Conservation (phyloP, 495 filamentous ascomycete genomes). For the Tuber brumale region DNA sequence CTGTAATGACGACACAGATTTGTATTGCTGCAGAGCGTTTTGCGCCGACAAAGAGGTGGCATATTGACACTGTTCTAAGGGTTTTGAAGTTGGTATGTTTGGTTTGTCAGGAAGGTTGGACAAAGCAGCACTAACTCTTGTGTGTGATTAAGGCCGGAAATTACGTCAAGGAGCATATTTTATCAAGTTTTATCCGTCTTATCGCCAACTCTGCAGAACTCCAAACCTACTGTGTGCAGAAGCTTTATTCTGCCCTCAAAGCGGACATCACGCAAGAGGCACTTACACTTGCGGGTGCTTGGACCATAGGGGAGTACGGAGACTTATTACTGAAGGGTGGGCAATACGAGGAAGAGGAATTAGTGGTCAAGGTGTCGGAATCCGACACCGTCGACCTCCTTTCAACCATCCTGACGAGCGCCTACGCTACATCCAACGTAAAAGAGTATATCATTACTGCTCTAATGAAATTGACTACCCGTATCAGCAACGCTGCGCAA, state of each 20-base stretch:
- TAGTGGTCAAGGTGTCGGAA: conserved; percentile 82
- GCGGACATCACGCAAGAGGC: conserved; percentile 97
- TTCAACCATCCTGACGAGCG: conserved; percentile 83
- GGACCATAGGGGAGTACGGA: conserved; percentile 97
- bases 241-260: conserved; percentile 81
- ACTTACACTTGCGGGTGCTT: conserved; percentile 85
- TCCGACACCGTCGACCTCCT: conserved; percentile 87
- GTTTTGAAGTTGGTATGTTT: conserved; percentile 63
- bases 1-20: conserved; percentile 93
- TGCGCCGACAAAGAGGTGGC: conserved; percentile 95
- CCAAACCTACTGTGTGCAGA: conserved; percentile 93
- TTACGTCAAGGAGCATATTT: conserved; percentile 94
- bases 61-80: conserved; percentile 94
- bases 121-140: conserved; percentile 12
- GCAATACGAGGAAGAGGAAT: conserved; percentile 89
- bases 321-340: conserved; percentile 81
- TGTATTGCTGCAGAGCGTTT: conserved; percentile 93
- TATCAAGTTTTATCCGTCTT: conserved; percentile 91
- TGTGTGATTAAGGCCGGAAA: conserved; percentile 58
- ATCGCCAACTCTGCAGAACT: conserved; percentile 91
- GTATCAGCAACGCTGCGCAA: conserved; percentile 73
- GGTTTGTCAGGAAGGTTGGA: conserved; percentile 16
- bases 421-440: conserved; percentile 78
- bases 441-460: conserved; percentile 94
- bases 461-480: conserved; percentile 88